Evolutionary conservation across 306 rosid genomes (phyloP).

Genomic region (Quercus agrifolia): DNA sequence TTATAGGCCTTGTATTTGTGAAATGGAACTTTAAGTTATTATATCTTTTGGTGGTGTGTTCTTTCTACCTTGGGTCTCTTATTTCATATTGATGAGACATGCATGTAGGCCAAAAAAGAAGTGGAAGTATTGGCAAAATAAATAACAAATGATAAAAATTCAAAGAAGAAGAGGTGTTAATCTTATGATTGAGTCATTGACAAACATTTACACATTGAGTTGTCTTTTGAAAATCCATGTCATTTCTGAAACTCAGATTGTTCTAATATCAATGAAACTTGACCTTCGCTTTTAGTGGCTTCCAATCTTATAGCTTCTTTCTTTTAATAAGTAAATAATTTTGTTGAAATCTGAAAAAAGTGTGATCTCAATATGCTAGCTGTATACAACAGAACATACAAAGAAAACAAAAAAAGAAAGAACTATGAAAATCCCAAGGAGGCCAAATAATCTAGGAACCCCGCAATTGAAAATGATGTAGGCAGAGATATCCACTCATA

Average conservation of each 20-base stretch:
- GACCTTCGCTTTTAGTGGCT: too few relatives aligned
- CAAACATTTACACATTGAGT: neutral
- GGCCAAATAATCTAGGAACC: too few relatives aligned
- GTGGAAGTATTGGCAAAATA: neutral
- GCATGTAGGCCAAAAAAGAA: neutral
- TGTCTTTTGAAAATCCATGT: neutral
- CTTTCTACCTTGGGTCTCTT: constrained; percentile 4
- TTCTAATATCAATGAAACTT: neutral
- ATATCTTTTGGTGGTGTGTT: neutral
- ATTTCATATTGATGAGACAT: neutral
- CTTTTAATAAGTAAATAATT: too few relatives aligned
- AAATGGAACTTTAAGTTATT: constrained; percentile 9
- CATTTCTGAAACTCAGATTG: neutral
- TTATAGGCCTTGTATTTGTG: neutral
- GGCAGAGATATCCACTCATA: too few relatives aligned
- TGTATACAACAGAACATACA: too few relatives aligned
- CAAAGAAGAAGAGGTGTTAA: too few relatives aligned
- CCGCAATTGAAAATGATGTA: too few relatives aligned
- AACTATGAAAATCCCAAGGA: too few relatives aligned
- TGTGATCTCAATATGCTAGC: too few relatives aligned
- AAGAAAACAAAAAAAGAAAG: too few relatives aligned
- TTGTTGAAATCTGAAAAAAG: too few relatives aligned
- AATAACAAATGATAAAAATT: neutral
- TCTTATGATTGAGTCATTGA: neutral
- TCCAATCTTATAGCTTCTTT: too few relatives aligned